Base-by-base conservation (phyloP, 225 moss, liverwort and hornwort genomes). In the Bryoerythrophyllum caledonicum region DNA sequence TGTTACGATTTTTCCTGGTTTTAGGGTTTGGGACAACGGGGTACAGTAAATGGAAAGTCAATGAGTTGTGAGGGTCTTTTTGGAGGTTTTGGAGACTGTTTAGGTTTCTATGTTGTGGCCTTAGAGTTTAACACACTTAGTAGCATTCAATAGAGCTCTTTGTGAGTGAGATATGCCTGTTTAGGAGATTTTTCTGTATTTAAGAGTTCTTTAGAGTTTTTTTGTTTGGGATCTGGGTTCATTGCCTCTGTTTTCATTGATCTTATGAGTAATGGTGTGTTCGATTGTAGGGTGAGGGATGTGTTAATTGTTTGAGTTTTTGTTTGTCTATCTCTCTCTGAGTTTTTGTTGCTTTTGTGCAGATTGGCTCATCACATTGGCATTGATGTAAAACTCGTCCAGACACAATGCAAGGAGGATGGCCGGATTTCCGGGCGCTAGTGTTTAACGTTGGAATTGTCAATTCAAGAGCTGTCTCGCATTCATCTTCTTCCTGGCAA, bases 331-430 rank as follows among this genome's bases (percentile, higher is more conserved):
- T 4, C 16, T 53, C 30, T 65, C 68, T 74, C 78, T 81, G 66
- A 38, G 5, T 1, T 73, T 56, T 68, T 20, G 54, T 30, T 57
- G 56, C 16, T 57, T 35, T 23, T 76, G 72, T 76, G 79, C 76
- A 82, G 85, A 68, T 76, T 63, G 38, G 57, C 27, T n/a, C 25
- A 54, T 66, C 59, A 21, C 70, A 14, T 67, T 66, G 79, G 54
- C 43, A 44, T 85, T 85, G 67, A 74, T 82, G 62, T 77, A 34
- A 74, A 23, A 12, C 7, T 26, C 66, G 58, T 79, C 62, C 10
- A 81, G 70, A 30, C 71, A 77, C 60, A 82, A 87, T 87, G 87
- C 84, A 87, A 72, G 87, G 87, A 68, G 82, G 87, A 37, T 87
- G 87, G 87, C 74, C 54, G 38, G 77, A 87, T 87, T 80, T 87